These are phyloP conservation scores for Acanthochlamys bracteata DNA, from an alignment of 106 monocot genomes.

Conservation along the genomic window DNA sequence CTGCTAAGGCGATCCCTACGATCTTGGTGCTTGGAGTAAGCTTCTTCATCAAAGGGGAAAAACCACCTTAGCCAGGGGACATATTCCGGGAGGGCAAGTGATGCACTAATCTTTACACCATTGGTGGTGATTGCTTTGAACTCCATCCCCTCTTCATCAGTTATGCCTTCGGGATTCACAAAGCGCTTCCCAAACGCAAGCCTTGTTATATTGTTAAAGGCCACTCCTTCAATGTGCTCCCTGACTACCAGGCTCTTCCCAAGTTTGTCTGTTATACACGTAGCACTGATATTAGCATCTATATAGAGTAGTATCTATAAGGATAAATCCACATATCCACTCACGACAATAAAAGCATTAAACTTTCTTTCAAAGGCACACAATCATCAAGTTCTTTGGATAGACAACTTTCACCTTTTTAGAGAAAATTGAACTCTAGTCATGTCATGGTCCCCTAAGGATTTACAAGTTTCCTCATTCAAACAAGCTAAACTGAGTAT, in stretches of 20 bases:
- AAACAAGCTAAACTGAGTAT: too few species aligned
- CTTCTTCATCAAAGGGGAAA: conserved; percentile 67
- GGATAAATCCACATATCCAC: neutral
- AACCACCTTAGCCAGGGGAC: conserved; percentile 73
- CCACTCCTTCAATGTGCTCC: conserved; percentile 49
- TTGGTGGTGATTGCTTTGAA: conserved; percentile 69
- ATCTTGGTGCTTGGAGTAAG: conserved; percentile 44
- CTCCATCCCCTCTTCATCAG: conserved; percentile 64
- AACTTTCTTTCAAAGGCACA: too few species aligned
- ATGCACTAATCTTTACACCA: conserved; percentile 66
- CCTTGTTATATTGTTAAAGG: conserved; percentile 90
- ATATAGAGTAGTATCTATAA: neutral
- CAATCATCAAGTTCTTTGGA: too few species aligned
- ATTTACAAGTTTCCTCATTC: too few species aligned
- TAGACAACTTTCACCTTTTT: too few species aligned
- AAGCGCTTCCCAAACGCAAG: conserved; percentile 89
- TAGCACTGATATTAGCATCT: neutral
- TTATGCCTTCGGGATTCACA: conserved; percentile 44
- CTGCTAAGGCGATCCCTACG: conserved; percentile 58
- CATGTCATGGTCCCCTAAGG: too few species aligned
- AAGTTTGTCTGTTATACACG: conserved; percentile 24
- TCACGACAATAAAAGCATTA: too few species aligned
- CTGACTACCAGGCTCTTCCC: conserved; percentile 50
- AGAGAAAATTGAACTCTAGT: too few species aligned
- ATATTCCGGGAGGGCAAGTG: conserved; percentile 59